Evolutionary conservation across 2,329 filamentous ascomycete genomes (phyloP), one percentile per base, ranked within the genome.

Genomic region (Fusarium ramigenum): DNA sequence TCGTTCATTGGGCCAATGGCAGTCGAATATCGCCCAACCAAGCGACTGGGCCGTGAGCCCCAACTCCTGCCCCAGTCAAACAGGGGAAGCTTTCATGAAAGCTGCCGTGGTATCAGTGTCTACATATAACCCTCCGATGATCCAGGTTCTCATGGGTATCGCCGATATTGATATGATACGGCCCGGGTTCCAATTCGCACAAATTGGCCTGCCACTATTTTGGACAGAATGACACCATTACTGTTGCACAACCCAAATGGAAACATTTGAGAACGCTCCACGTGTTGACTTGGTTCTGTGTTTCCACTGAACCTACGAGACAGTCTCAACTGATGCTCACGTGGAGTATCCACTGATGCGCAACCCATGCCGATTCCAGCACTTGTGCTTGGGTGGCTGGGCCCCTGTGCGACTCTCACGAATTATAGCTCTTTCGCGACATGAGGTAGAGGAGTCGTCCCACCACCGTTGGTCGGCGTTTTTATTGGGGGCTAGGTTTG

Each of bases 291-390:
- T 73, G 64, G 60, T 60, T 77, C 66, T 77, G 70, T 73, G 69
- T 69, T 65, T 72, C 75, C 71, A 70, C 40, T 36, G 60, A 69
- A 63, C 61, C 71, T 75, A 67, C 71, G 68, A 78, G 73, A 75
- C 74, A 76, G 65, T 76, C 69, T 70, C 61, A 69, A 72, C 56
- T 63, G 61, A 39, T 65, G 60, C 76, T 79, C 77, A 79, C 77
- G 77, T 78, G 77, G 77, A 78, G 76, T 77, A 69, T 60, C 77
- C 77, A 78, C 77, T 77, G 77, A 79, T 78, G 76, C 75, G 76
- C 77, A 69, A 67, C 67, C 75, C 69, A 77, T 78, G 73, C 66
- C 62, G 70, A 72, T 76, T 76, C 72, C 73, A 77, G 73, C 69
- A 68, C 69, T 71, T 71, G 62, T 69, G 63, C 64, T 66, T 66